Conservation (phyloP, 1,284 basidiomycete genomes). For the Apiotrichum laibachii region DNA sequence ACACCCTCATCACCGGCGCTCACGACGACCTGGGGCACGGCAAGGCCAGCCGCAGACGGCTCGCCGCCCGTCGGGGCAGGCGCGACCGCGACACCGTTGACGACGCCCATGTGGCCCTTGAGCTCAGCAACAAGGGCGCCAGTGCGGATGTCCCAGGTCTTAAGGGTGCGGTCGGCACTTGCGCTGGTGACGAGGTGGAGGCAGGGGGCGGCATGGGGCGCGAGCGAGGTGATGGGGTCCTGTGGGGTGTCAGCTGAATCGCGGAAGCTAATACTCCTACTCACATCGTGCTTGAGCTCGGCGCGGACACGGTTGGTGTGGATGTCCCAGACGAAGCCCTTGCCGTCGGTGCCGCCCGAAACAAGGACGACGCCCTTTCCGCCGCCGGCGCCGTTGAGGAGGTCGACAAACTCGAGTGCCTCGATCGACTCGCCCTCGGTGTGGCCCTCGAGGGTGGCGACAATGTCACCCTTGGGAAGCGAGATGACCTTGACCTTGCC, state of each 20-base stretch:
- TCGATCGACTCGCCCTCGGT: conserved; percentile 87
- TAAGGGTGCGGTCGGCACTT: conserved; percentile 79
- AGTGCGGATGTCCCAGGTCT: conserved; percentile 89
- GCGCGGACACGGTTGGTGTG: conserved; percentile 75
- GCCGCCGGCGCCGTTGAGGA: conserved; percentile 58
- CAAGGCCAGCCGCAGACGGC: conserved; percentile 38
- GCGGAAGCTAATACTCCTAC: conserved; percentile 32
- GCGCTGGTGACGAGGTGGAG: conserved; percentile 73
- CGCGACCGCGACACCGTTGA: conserved; percentile 72
- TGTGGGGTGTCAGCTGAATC: conserved; percentile 45
- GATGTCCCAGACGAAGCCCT: conserved; percentile 91
- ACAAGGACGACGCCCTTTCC: conserved; percentile 67
- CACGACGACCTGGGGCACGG: conserved; percentile 58
- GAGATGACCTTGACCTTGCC: conserved; percentile 83
- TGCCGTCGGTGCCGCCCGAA: conserved; percentile 90
- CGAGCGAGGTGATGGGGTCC: conserved; percentile 79
- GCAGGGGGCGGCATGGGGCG: conserved; percentile 65
- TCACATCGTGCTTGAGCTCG: conserved; percentile 73
- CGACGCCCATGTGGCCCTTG: conserved; percentile 76
- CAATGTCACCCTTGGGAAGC: conserved; percentile 78
- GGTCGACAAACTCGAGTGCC: conserved; percentile 77
- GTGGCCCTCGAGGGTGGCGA: conserved; percentile 78
- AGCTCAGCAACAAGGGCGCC: conserved; percentile 75
- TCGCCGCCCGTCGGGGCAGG: conserved; percentile 31
- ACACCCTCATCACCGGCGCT: conserved; percentile 83